Base-by-base conservation (phyloP, 768 basidiomycete genomes). In the Podaxis sp. region DNA sequence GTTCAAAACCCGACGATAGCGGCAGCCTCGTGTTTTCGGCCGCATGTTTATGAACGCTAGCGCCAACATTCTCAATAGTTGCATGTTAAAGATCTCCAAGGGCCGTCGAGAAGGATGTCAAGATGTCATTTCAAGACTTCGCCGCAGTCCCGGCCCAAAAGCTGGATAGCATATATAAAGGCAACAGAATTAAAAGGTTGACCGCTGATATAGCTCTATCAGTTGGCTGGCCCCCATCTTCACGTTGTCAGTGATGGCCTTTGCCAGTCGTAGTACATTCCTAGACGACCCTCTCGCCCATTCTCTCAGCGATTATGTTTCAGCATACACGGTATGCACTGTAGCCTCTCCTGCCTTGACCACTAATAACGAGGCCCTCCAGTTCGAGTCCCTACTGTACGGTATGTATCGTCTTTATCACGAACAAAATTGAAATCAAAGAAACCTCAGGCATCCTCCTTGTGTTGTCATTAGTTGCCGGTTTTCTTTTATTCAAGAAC, bases 311-410 rank as follows among this genome's bases (percentile, higher is more conserved):
- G 17, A 36, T 12, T 56, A 38, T 20, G 44, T 58, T 22, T 58
- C 57, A 6, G 30, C 46, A 2, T 58, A 22, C 22, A 22, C 37
- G 46, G 57, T 58, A 17, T 13, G 20, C 4, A 24, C 20, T 56
- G 2, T 5, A 38, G 38, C 20, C 6, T 12, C 17, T 40, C 22
- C 37, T 11, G 20, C 4, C 20, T 8, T 10, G 20, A 20, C 8
- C 36, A 40, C 22, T 38, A 26, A 37, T 28, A 30, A 56, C 4
- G 20, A n/a, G 13, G 11, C 2, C 10, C 36, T 12, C 8, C 20
- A 56, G 54, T 56, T 56, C 26, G 54, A 56, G 33, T 30, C 54
- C 3, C 20, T 56, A 13, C 36, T 56, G 20, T 56, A 56, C 13
- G 54, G 54, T 56, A 22, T 3, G 3, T 22, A 20, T 15, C 3